Evolutionary conservation across 2,329 filamentous ascomycete genomes (phyloP).

Genomic region (Aspergillus sp.): DNA sequence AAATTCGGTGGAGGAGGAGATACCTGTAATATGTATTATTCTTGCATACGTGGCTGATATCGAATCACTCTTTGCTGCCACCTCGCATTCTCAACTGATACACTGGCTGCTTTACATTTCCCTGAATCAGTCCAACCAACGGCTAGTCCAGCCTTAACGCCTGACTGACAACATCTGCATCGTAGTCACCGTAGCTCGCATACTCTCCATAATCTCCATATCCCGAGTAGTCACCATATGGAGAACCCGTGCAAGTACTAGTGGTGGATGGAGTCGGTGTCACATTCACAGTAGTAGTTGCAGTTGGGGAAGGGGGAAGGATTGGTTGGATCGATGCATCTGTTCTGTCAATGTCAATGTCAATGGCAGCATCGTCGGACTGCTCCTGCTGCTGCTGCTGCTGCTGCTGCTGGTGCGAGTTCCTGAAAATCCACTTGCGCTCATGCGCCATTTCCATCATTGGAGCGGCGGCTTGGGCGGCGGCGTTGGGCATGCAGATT

Average conservation of each 20-base stretch:
- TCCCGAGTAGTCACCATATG: conserved; percentile 18
- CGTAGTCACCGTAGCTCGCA: conserved; percentile 21
- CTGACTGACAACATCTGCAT: not conserved
- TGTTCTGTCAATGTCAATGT: too few species aligned
- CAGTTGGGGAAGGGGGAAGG: too few species aligned
- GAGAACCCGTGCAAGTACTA: conserved; percentile 2
- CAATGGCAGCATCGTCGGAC: too few species aligned
- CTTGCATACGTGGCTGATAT: not conserved
- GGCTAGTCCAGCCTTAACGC: not conserved
- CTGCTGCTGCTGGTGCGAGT: too few species aligned
- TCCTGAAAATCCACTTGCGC: too few species aligned
- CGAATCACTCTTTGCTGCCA: not conserved
- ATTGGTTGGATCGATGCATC: too few species aligned
- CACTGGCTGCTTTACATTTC: too few species aligned
- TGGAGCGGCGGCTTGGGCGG: too few species aligned
- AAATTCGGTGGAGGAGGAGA: too few species aligned
- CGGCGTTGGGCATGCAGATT: not conserved
- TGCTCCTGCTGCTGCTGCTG: too few species aligned
- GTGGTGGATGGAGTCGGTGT: not conserved
- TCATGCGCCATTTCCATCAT: too few species aligned
- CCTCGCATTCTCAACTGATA: not conserved
- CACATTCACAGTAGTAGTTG: not conserved
- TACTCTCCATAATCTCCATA: conserved; percentile 18
- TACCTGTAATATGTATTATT: not conserved
- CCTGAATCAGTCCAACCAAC: too few species aligned